Conservation (phyloP, 208 protist species). For the Entamoeba invadens region DNA sequence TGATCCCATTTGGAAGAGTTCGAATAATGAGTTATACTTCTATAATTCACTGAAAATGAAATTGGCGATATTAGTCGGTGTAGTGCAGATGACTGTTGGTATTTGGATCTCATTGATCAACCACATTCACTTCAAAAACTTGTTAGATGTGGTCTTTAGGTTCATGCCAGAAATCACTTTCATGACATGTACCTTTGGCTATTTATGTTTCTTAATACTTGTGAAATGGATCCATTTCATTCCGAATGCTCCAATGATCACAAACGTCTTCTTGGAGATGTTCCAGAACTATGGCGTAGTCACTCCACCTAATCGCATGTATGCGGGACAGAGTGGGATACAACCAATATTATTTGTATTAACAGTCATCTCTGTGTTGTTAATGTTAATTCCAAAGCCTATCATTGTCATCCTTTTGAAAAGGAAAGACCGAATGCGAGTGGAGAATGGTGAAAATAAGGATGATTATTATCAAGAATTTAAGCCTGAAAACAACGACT, state of each 20-base stretch:
- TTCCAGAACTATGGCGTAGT: constrained; percentile 54
- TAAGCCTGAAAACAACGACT: neutral
- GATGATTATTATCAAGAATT: neutral
- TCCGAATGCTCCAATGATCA: constrained; percentile 47
- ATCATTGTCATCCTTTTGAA: neutral
- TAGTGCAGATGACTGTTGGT: constrained; percentile 34
- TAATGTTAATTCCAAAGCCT: neutral
- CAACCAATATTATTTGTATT: constrained; percentile 24
- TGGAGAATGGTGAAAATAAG: neutral
- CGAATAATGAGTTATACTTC: constrained; percentile 17
- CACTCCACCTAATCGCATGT: neutral
- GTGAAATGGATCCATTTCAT: constrained; percentile 33
- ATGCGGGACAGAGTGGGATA: neutral
- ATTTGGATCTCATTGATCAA: constrained; percentile 25
- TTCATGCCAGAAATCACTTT: constrained; percentile 42
- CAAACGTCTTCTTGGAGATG: constrained; percentile 72
- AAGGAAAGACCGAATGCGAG: neutral
- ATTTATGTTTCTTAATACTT: constrained; percentile 40
- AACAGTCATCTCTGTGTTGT: neutral
- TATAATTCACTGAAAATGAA: constrained; percentile 40
- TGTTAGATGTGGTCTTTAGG: constrained; percentile 8
- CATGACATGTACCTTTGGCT: constrained; percentile 38
- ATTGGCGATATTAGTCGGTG: constrained; percentile 30
- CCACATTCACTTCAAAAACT: constrained; percentile 15
- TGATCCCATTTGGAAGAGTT: constrained; percentile 2